Evolutionary conservation across 192 early-diverging fungal genomes (phyloP), one percentile per base, ranked within the genome.

Genomic region (Coemansia sp.): DNA sequence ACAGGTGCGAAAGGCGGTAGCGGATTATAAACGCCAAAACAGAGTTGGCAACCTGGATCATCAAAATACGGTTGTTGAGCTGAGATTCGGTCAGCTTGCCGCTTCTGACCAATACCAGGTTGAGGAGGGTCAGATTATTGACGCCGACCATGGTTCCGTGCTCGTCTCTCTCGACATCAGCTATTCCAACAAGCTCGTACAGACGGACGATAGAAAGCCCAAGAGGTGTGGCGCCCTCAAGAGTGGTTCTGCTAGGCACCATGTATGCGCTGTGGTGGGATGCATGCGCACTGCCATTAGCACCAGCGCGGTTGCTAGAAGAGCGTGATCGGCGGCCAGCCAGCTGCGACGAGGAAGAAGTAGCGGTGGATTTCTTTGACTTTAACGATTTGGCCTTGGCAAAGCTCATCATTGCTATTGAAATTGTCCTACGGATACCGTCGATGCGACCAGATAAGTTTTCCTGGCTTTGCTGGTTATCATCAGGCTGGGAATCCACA

Each of bases 81-180:
- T 87, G 56, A 56, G 76, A 49, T 71, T 98, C 97, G 17, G 75
- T 77, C 69, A 94, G 85, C 0, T 91, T 92, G 5, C 90, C 91
- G 33, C 85, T 65, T 71, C 84, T 84, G 25, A 96, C 85, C n/a
- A 99, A 80, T 58, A 98, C 74, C 17, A 96, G 71, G 67, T 98
- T 99, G 25, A 99, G 84, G 30, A 99, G 71, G 0, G 97, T 99
- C 34, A 99, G 82, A 71, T 99, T 99, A 67, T 90, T 97, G 74
- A 88, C 84, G 57, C 87, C 85, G 17, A 89, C 45, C 40, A 90
- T 71, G 11, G 48, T 62, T 25, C 70, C 65, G 0, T 67, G 67
- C 4, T 65, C 56, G 34, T 80, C 62, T 18, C 77, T 73, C 61
- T 83, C 74, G 7, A 83, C 59, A 22, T 67, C 67, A 6, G 60